Base-by-base conservation (phyloP, 2,329 filamentous ascomycete species). In the Xylaria sp. region DNA sequence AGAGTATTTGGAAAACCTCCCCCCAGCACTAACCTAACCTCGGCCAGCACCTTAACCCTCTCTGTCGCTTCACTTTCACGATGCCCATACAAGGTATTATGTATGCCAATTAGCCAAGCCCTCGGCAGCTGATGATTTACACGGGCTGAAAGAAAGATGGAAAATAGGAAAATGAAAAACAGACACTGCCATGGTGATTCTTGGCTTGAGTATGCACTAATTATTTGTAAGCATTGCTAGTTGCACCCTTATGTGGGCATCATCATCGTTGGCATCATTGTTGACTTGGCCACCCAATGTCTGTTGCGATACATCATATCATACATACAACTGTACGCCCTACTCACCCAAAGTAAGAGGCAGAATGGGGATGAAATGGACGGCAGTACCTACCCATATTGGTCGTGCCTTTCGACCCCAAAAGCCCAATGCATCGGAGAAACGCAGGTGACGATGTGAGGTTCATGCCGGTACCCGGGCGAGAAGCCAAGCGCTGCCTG, bases 1-100 rank as follows among this genome's bases (percentile, higher is more conserved):
- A 64, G 41, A 68, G 64, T 68, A 68, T 70, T 67, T 68, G 68
- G 65, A 70, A 70, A 60, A 58, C 57, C n/a, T 44, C 12, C 23
- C 46, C 32, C 10, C 50, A 48, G 20, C 62, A 37, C 44, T 28
- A 54, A 48, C 60, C 46, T 50, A 25, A 59, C 15, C 50, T 61
- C 56, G 60, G 13, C 28, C 20, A 46, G 4, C 13, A 28, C 41
- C 44, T 25, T n/a, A 23, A 46, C 41, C 13, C 41, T 18, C 41
- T 46, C 41, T 46, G 15, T n/a, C 41, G n/a, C 41, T 46, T n/a
- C 13, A 46, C 20, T 46, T 32, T 51, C 48, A 46, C 60, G 18
- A 51, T 55, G 18, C 52, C 15, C 20, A 55, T 37, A 20, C 18
- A 12, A 3, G 28, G 15, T n/a, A 5, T 54, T n/a, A 7, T 34